Base-by-base conservation (phyloP, 768 basidiomycete species). In the Hygrophorus pudorinus region DNA sequence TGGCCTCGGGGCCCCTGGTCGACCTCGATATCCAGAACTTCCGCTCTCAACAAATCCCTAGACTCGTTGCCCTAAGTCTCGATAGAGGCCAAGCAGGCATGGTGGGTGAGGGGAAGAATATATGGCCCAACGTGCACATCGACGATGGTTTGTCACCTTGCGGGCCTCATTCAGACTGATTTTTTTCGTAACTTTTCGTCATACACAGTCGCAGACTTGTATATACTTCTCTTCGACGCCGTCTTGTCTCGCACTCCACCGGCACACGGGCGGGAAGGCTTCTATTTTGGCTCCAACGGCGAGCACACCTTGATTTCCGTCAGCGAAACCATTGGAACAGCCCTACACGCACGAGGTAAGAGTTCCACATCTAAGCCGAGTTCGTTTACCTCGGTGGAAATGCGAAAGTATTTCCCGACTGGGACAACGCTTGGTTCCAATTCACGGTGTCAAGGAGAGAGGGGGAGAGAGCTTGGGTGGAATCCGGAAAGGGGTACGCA, bases 251-350 rank as follows among this genome's bases (percentile, higher is more conserved):
- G 64, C 33, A 31, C 36, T 8, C 48, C 34, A 4, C 59, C 60
- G 16, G 62, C 59, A 1, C 73, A 74, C 43, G 73, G 75, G 11
- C 66, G 67, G 5, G 68, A 70, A 20, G 76, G 78, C 0, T 69
- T 65, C 32, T 79, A 78, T 52, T 76, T 76, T 48, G 75, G 65
- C 12, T 73, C 64, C 47, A 74, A 61, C 47, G 75, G 68, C 35
- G 72, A 78, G 41, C 66, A 73, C 42, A 65, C 55, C 1, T 31
- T 70, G 16, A 67, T 67, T 34, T 65, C 72, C 10, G 56, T 77
- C 17, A 59, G 59, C 17, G 63, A 60, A 41, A 62, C 59, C 0
- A 64, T 76, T 31, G 65, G 63, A 1, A 57, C 65, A 17, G 64
- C 55, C 2, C 48, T 76, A 10, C 57, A 67, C 13, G 62, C 60